Percentiles rank a stretch among this genome's conserved stretches.
These are phyloP conservation scores for Neonectria neomacrospora DNA, from an alignment of 2,329 filamentous ascomycete species.

Conservation along the genomic window DNA sequence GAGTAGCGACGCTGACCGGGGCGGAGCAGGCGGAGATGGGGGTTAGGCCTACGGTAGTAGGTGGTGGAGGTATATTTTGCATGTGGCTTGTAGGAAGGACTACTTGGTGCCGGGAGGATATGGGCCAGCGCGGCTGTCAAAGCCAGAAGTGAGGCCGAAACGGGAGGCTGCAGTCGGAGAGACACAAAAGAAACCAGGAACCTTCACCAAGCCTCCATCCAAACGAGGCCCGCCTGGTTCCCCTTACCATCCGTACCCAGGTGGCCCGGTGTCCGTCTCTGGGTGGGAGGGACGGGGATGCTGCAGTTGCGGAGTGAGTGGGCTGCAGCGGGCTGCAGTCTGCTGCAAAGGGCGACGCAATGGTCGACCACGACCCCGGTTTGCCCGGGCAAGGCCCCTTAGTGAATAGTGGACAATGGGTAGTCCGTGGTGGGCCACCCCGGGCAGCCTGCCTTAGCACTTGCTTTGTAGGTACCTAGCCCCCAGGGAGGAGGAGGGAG, in stretches of 20 bases:
- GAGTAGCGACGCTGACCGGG: neutral
- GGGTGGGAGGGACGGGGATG: constrained; percentile 32
- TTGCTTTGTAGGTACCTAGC: neutral
- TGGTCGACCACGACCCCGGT: constrained; percentile 40
- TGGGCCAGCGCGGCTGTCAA: neutral
- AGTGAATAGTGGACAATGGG: constrained; percentile 24
- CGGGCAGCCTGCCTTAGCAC: neutral
- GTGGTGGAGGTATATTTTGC: neutral
- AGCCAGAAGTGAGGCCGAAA: neutral
- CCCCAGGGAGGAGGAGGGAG: neutral
- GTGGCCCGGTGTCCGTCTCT: neutral
- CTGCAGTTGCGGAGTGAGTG: constrained; percentile 25
- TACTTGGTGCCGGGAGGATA: neutral
- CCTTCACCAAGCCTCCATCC: neutral
- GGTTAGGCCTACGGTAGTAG: neutral
- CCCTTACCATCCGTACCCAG: constrained; percentile 11
- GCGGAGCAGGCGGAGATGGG: constrained; percentile 3
- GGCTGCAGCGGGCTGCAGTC: constrained; percentile 27
- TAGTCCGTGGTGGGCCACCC: constrained; percentile 19
- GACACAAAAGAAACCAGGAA: neutral
- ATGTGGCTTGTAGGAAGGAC: neutral
- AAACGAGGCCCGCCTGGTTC: neutral
- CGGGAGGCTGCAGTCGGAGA: neutral
- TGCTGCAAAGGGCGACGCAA: constrained; percentile 37
- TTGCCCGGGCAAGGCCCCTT: constrained; percentile 41